Conservation (phyloP, 2,329 filamentous ascomycete species). For the Ustulina deusta region DNA sequence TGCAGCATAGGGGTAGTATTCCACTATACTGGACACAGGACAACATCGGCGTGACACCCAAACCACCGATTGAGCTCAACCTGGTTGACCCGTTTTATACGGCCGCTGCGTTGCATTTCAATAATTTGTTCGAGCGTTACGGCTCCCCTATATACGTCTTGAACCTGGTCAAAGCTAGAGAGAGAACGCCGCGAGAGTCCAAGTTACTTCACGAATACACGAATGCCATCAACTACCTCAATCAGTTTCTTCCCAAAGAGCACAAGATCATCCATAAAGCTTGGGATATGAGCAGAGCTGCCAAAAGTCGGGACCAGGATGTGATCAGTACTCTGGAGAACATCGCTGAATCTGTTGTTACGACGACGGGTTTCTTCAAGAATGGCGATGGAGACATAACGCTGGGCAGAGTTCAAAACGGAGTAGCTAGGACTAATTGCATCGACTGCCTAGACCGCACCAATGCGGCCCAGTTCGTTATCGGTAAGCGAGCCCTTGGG, state of each 20-base stretch:
- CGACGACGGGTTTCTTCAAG: slow-evolving; percentile 91
- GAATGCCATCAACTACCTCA: slow-evolving; percentile 88
- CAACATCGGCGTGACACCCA: slow-evolving; percentile 92
- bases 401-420: slow-evolving; percentile 82
- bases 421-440: slow-evolving; percentile 94
- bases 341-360: slow-evolving; percentile 89
- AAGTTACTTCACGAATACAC: slow-evolving; percentile 91
- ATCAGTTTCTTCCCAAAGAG: slow-evolving; percentile 86
- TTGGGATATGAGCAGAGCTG: slow-evolving; percentile 97
- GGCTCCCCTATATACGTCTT: slow-evolving; percentile 91
- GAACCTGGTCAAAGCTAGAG: slow-evolving; percentile 89
- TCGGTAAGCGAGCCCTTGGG: slow-evolving; percentile 92
- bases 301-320: slow-evolving; percentile 91
- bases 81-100: slow-evolving; percentile 97
- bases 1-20: slow-evolving; percentile 96
- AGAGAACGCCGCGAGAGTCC: slow-evolving; percentile 89
- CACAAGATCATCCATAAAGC: slow-evolving; percentile 94
- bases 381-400: slow-evolving; percentile 81
- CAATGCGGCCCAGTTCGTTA: slow-evolving; percentile 97
- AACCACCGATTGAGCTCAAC: slow-evolving; percentile 94
- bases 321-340: slow-evolving; percentile 92
- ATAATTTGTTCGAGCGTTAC: slow-evolving; percentile 93
- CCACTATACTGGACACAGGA: slow-evolving; percentile 98
- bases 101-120: slow-evolving; percentile 92
- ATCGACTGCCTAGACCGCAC: slow-evolving; percentile 98